A percentile compares a stretch with the other conserved stretches of the same genome.
These are phyloP conservation scores for Ochetophila trinervis DNA, from an alignment of 306 rosid species.

Conservation along the genomic window DNA sequence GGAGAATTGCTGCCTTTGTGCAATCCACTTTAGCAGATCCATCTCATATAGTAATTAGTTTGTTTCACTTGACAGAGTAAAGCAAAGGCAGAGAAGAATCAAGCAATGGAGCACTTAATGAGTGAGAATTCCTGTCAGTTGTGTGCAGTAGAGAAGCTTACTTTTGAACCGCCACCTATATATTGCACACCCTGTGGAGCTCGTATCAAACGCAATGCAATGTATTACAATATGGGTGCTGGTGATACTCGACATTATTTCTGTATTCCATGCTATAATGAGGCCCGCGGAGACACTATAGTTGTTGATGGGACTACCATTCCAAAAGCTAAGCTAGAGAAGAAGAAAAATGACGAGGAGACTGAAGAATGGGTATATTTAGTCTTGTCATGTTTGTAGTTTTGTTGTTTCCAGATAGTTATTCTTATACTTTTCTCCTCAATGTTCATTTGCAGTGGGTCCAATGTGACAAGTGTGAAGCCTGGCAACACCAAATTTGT, in stretches of 20 bases:
- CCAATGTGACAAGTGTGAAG: conserved; percentile 99
- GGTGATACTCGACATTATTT: conserved; percentile 92
- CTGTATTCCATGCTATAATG: conserved; percentile 92
- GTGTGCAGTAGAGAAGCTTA: conserved; percentile 96
- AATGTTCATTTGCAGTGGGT: conserved; percentile 72
- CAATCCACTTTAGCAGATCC: not conserved
- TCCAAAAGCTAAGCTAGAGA: conserved; percentile 76
- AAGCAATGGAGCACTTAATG: conserved; percentile 95
- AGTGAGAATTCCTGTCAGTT: conserved; percentile 98
- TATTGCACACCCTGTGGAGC: conserved; percentile 91
- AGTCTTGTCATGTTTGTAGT: conserved; percentile 11
- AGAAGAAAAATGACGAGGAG: conserved; percentile 98
- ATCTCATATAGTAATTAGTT: conserved; percentile 3
- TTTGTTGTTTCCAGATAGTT: conserved; percentile 8
- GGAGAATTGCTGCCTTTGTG: not conserved
- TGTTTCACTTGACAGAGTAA: conserved; percentile 60
- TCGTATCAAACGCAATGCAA: conserved; percentile 88
- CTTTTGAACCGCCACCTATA: conserved; percentile 95
- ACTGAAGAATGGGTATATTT: conserved; percentile 87
- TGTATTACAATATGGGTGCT: conserved; percentile 88
- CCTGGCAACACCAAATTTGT: conserved; percentile 99
- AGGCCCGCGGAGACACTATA: conserved; percentile 84
- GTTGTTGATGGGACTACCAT: conserved; percentile 75
- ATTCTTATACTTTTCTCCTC: conserved; percentile 29
- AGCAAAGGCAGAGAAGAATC: conserved; percentile 94